Evolutionary conservation across 371 early-diverging fungal genomes (phyloP).

Genomic region (Zopfochytrium polystomum): DNA sequence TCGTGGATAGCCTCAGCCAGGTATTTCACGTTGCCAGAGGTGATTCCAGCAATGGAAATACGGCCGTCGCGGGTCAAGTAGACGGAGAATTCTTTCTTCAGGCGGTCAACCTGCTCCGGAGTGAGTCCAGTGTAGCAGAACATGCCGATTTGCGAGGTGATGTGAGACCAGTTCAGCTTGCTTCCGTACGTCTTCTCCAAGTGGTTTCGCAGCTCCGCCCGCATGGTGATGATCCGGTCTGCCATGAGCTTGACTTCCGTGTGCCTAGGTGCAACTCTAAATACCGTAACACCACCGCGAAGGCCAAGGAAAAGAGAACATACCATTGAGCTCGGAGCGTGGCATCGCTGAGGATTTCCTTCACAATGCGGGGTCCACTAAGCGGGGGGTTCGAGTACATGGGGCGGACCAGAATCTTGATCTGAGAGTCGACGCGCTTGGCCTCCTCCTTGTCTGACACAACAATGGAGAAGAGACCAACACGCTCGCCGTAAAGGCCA

Average conservation of each 20-base stretch:
- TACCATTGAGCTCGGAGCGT: constrained; percentile 83
- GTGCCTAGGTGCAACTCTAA: constrained; percentile 54
- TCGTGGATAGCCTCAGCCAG: constrained; percentile 93
- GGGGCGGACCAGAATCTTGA: constrained; percentile 93
- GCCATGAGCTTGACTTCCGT: constrained; percentile 95
- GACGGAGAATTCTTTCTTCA: constrained; percentile 84
- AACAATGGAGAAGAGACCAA: constrained; percentile 91
- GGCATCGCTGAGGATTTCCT: constrained; percentile 75
- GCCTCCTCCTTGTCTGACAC: constrained; percentile 74
- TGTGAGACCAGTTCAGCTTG: constrained; percentile 85
- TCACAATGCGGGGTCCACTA: constrained; percentile 91
- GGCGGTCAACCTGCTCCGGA: constrained; percentile 79
- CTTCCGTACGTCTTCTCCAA: constrained; percentile 80
- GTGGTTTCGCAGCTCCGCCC: constrained; percentile 66
- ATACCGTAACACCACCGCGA: too few species aligned
- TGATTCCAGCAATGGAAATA: constrained; percentile 96
- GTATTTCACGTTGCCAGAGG: constrained; percentile 88
- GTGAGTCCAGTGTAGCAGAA: constrained; percentile 96
- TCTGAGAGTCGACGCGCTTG: constrained; percentile 84
- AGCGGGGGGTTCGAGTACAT: constrained; percentile 98
- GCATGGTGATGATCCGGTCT: constrained; percentile 95
- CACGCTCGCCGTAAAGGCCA: constrained; percentile 98
- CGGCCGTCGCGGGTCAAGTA: constrained; percentile 96
- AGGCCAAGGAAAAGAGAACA: not conserved
- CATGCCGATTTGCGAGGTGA: too few species aligned